phyloP scores from a whole-genome alignment of 2,329 filamentous ascomycete genomes.

The Nemania bipapillata region DNA sequence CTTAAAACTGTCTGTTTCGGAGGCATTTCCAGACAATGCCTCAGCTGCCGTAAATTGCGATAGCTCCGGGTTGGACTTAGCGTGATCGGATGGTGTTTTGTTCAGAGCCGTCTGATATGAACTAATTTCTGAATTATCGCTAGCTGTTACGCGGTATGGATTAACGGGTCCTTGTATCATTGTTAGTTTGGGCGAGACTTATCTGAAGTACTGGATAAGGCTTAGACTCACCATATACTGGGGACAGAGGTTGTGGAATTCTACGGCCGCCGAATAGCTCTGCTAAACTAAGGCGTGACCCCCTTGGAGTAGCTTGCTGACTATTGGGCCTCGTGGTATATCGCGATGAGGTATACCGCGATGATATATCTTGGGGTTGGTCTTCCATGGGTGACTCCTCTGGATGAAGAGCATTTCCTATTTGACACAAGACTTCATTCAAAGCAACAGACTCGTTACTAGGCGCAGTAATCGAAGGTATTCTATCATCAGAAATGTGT shows the following conservation, averaged over 20 bases:
- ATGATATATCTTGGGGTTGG: slow-evolving; percentile 37
- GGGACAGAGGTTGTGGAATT: slow-evolving; percentile 27
- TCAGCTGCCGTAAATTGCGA: slow-evolving; percentile 35
- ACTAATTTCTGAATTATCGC: slow-evolving; percentile 45
- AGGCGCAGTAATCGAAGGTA: slow-evolving; percentile 5
- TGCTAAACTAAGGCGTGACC: slow-evolving; percentile 37
- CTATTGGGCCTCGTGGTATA: slow-evolving; percentile 45
- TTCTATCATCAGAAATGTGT: slow-evolving; percentile 5
- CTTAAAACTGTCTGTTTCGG: slow-evolving; percentile 55
- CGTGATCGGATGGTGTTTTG: slow-evolving; percentile 35
- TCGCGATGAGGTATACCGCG: slow-evolving; percentile 46
- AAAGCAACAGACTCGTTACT: slow-evolving; percentile 29
- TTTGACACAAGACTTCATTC: slow-evolving; percentile 14
- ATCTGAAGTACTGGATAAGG: background rate
- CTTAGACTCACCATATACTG: slow-evolving; percentile 40
- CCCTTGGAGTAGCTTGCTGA: slow-evolving; percentile 39
- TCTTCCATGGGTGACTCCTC: slow-evolving; percentile 10
- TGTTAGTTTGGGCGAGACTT: slow-evolving; percentile 16
- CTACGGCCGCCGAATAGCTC: slow-evolving; percentile 37
- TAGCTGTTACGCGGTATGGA: slow-evolving; percentile 36
- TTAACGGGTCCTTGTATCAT: slow-evolving; percentile 35
- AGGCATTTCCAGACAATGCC: slow-evolving; percentile 43
- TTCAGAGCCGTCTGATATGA: slow-evolving; percentile 49
- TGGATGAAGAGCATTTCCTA: slow-evolving; percentile 15
- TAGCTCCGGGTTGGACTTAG: slow-evolving; percentile 17